Evolutionary conservation across 2,329 filamentous ascomycete species (phyloP).

Genomic region (Pseudogymnoascus sp.): DNA sequence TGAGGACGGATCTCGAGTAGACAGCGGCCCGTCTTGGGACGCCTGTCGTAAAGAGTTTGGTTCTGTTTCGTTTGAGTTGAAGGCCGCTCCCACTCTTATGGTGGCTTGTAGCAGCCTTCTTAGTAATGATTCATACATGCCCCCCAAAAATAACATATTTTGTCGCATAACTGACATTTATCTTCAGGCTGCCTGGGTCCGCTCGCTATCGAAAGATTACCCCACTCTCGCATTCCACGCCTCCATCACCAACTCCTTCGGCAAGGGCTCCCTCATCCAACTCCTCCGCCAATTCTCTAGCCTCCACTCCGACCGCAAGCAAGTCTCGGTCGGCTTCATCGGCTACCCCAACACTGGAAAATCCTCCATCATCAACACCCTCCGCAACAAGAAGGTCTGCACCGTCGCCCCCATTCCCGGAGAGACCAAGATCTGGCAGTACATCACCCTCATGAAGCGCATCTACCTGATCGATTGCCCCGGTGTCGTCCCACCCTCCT

Average conservation of each 20-base stretch:
- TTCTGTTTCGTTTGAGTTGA: constrained; percentile 98
- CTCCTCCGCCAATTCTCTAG: constrained; percentile 88
- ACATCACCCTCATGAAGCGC: constrained; percentile 88
- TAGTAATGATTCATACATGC: constrained; percentile 97
- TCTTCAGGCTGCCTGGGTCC: constrained; percentile 81
- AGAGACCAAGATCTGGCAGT: constrained; percentile 97
- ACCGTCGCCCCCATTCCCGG: constrained; percentile 90
- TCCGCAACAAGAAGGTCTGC: constrained; percentile 90
- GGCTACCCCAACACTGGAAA: constrained; percentile 93
- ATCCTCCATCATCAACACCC: constrained; percentile 92
- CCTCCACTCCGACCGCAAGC: constrained; percentile 82
- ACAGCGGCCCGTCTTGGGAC: constrained; percentile 80
- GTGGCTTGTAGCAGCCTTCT: constrained; percentile 73
- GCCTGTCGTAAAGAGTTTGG: constrained; percentile 57
- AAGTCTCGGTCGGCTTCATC: constrained; percentile 73
- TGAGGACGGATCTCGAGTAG: constrained; percentile 53
- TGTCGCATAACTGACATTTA: constrained; percentile 19
- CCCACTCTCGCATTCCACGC: constrained; percentile 94
- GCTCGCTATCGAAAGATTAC: constrained; percentile 77
- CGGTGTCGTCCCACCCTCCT: constrained; percentile 86
- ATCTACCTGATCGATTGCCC: constrained; percentile 96
- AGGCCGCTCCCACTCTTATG: constrained; percentile 58
- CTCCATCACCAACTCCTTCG: constrained; percentile 90
- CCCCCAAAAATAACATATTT: constrained; percentile 19
- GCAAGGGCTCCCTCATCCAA: constrained; percentile 88